Evolutionary conservation across 345 rosid species (phyloP).

Genomic region (Jatropha curcas): DNA sequence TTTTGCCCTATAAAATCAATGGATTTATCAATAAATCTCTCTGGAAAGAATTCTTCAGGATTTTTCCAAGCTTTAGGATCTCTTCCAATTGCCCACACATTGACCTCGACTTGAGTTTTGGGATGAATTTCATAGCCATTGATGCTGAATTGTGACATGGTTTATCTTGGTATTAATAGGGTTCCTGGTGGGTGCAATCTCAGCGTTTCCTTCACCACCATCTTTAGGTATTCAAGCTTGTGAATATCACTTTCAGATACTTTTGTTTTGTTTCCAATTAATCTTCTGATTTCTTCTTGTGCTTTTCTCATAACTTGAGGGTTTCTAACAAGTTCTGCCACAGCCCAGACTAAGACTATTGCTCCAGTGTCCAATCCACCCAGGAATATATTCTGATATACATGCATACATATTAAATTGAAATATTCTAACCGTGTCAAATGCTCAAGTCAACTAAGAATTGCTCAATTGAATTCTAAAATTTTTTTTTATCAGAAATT

Average conservation of each 20-base stretch:
- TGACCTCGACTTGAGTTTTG: conserved; percentile 36
- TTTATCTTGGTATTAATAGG: conserved; percentile 41
- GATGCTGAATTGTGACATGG: conserved; percentile 35
- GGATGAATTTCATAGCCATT: conserved; percentile 41
- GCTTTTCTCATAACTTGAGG: conserved; percentile 66
- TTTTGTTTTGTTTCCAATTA: conserved; percentile 35
- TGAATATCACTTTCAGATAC: conserved; percentile 37
- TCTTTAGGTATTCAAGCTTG: conserved; percentile 32
- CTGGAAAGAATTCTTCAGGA: too few species aligned
- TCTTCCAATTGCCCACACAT: conserved; percentile 51
- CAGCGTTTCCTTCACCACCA: conserved; percentile 48
- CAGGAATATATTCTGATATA: conserved; percentile 10
- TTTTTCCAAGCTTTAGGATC: conserved; percentile 43
- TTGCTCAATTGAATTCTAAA: too few species aligned
- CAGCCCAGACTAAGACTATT: conserved; percentile 56
- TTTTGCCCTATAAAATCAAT: too few species aligned
- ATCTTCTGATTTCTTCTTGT: conserved; percentile 56
- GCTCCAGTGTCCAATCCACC: too few species aligned
- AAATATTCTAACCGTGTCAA: too few species aligned
- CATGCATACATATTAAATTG: too few species aligned
- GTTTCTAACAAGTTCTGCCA: conserved; percentile 55
- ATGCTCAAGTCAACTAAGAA: too few species aligned
- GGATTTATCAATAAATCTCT: too few species aligned
- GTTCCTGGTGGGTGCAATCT: conserved; percentile 58
- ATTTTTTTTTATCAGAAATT: too few species aligned